Conservation (phyloP, 2,329 filamentous ascomycete genomes). For the Zymoseptoria tritici region DNA sequence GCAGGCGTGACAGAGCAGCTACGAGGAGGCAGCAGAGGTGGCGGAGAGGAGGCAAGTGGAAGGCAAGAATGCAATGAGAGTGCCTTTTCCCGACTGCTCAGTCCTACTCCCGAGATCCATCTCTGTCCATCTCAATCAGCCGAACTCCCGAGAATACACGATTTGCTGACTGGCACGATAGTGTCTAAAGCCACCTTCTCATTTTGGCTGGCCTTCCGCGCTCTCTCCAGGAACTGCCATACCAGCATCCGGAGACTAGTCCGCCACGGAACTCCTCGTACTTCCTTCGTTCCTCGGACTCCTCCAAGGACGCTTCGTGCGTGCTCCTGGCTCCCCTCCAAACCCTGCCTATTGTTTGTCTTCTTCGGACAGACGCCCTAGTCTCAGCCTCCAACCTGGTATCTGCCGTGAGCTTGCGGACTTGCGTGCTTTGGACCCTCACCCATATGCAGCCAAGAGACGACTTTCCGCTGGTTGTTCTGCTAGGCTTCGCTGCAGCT, state of each 20-base stretch:
- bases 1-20: too few relatives aligned
- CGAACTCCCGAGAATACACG: not conserved
- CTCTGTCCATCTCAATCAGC: not conserved
- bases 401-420: not conserved
- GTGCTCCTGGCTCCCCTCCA: not conserved
- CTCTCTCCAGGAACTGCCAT: not conserved
- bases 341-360: not conserved
- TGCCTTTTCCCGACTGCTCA: not conserved
- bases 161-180: not conserved
- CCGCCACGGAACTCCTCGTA: not conserved
- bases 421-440: not conserved
- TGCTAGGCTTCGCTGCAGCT: not conserved
- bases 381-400: not conserved
- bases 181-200: not conserved
- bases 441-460: not conserved
- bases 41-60: not conserved
- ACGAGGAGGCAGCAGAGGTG: not conserved
- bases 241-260: not conserved
- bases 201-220: not conserved
- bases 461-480: not conserved
- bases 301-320: not conserved
- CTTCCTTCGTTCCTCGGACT: not conserved
- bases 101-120: not conserved
- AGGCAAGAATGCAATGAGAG: not conserved
- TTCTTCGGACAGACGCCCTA: not conserved